A percentile compares a stretch with the other conserved stretches of the same genome.
phyloP scores from a whole-genome alignment of 2,329 filamentous ascomycete species.

The Rhinocladiella similis region DNA sequence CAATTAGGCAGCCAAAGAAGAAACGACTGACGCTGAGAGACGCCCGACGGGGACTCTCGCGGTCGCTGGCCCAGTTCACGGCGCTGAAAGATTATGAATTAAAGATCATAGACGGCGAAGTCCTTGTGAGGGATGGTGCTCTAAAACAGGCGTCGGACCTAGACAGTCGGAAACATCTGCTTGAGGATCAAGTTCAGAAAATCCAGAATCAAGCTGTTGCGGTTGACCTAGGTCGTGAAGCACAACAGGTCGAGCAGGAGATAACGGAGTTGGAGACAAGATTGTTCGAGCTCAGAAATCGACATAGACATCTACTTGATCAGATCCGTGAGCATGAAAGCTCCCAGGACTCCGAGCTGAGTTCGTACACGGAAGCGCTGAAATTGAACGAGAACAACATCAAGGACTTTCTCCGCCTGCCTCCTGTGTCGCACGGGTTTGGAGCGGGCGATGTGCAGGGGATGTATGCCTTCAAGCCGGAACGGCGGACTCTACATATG shows the following conservation, averaged over 20 bases:
- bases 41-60: slow-evolving; percentile 58
- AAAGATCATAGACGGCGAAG: slow-evolving; percentile 48
- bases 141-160: slow-evolving; percentile 54
- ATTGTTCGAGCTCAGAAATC: slow-evolving; percentile 56
- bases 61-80: slow-evolving; percentile 57
- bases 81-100: slow-evolving; percentile 58
- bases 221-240: slow-evolving; percentile 51
- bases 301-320: slow-evolving; percentile 53
- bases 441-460: slow-evolving; percentile 25
- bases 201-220: slow-evolving; percentile 51
- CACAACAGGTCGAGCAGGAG: slow-evolving; percentile 53
- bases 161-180: slow-evolving; percentile 48
- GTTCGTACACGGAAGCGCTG: slow-evolving; percentile 58
- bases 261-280: slow-evolving; percentile 59
- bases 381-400: slow-evolving; percentile 57
- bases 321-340: slow-evolving; percentile 58
- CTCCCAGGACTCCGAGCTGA: slow-evolving; percentile 57
- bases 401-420: slow-evolving; percentile 51
- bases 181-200: slow-evolving; percentile 50
- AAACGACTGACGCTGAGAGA: slow-evolving; percentile 54
- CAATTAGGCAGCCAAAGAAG: slow-evolving; percentile 39
- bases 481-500: slow-evolving; percentile 60
- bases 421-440: slow-evolving; percentile 44
- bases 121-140: slow-evolving; percentile 46
- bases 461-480: slow-evolving; percentile 55